Conservation (phyloP, 345 rosid species). For the Gossypium bickii region DNA sequence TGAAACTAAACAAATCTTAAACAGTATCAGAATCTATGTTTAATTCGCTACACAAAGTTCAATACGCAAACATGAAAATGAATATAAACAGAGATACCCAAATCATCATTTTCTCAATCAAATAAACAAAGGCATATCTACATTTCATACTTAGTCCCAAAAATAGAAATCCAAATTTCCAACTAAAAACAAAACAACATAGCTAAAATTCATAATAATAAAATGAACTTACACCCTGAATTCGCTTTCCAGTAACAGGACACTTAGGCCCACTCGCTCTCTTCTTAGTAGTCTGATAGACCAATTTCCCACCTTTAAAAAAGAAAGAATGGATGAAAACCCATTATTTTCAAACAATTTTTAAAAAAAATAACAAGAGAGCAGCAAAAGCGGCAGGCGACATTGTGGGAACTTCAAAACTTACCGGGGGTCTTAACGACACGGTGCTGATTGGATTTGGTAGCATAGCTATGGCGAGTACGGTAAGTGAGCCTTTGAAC, state of each 20-base stretch:
- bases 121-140: background rate
- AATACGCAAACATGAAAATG: background rate
- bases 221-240: slow-evolving; percentile 53
- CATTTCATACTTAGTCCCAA: background rate
- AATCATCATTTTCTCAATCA: background rate
- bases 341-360: background rate
- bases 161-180: background rate
- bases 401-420: background rate
- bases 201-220: background rate
- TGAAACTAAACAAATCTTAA: background rate
- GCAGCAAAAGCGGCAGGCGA: no score
- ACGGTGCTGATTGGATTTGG: slow-evolving; percentile 65
- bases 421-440: slow-evolving; percentile 58
- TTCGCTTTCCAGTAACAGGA: slow-evolving; percentile 64
- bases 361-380: no score
- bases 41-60: background rate
- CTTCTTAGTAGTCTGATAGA: slow-evolving; percentile 71
- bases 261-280: slow-evolving; percentile 69
- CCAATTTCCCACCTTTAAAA: slow-evolving; percentile 62
- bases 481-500: slow-evolving; percentile 65
- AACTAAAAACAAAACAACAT: background rate
- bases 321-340: background rate
- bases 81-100: background rate
- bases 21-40: background rate
- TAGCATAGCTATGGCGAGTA: slow-evolving; percentile 61